Evolutionary conservation across 306 rosid genomes (phyloP), one percentile per base, ranked within the genome.

Genomic region (Quercus gilva): DNA sequence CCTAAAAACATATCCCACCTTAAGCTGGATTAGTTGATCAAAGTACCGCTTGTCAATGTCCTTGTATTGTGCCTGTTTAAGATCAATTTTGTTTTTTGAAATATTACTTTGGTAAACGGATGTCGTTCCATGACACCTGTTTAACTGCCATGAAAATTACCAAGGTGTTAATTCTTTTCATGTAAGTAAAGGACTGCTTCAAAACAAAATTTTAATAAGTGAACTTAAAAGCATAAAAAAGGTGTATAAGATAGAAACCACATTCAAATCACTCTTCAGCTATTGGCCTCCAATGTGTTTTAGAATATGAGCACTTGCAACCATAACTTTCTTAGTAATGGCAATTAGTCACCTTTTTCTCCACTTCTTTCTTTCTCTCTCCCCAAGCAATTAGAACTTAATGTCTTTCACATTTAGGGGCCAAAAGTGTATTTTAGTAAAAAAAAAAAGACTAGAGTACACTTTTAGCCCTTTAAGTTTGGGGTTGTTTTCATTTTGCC

Each of bases 11-110:
- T 31, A 70, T 74, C 76, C 58, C 74, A 94, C 98, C 99, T 95
- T 95, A 60, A 95, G 99, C 89, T 87, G 99, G 87, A 95, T 91
- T 61, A 95, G 91, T 88, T 92, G 97, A 76, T 95, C 93, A 80
- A 87, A 90, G 84, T 95, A 86, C 60, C 99, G 89, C 77, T 86
- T 95, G 87, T 92, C 99, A 80, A 95, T 90, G 83, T 92, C 98
- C 89, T 91, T 95, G 88, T 91, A 95, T 55, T 90, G 94, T 29
- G 97, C 59, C 83, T 90, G 97, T 80, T 95, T 91, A 76, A 95
- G 94, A 85, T 92, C 97, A 65, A 90, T 75, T 84, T 89, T 91
- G 88, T 90, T 87, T 80, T 85, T 91, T 49, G 94, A 87, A 86
- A 95, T 87, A 80, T 92, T 92, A 85, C 83, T 86, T 59, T 91